phyloP scores from a whole-genome alignment of 495 filamentous ascomycete species.

The Beverwykella pulmonaria region DNA sequence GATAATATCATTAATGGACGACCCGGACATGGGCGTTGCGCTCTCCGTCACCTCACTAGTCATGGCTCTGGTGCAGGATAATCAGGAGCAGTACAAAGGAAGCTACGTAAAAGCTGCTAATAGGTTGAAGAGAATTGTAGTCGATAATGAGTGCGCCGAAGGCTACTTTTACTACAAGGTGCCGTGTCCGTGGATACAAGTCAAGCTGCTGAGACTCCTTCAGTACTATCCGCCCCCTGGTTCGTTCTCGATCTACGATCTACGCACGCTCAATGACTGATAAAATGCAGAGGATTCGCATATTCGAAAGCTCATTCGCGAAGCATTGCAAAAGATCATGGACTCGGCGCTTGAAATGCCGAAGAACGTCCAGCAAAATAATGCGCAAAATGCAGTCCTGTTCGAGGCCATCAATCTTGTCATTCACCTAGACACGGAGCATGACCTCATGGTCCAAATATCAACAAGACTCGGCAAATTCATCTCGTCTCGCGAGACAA shows the following conservation, averaged over 20 bases:
- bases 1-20: slow-evolving; percentile 98
- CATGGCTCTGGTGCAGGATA: slow-evolving; percentile 93
- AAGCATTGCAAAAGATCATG: slow-evolving; percentile 87
- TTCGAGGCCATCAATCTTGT: slow-evolving; percentile 99
- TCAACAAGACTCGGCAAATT: slow-evolving; percentile 93
- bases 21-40: slow-evolving; percentile 90
- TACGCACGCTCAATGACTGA: too few relatives aligned
- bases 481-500: slow-evolving; percentile 95
- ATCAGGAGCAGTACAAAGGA: slow-evolving; percentile 89
- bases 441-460: slow-evolving; percentile 93
- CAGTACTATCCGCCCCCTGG: slow-evolving; percentile 97
- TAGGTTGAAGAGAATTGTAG: slow-evolving; percentile 81
- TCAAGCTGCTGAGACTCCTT: slow-evolving; percentile 85
- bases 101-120: slow-evolving; percentile 91
- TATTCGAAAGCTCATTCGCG: slow-evolving; percentile 86
- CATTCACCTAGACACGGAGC: slow-evolving; percentile 98
- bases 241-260: slow-evolving; percentile 53
- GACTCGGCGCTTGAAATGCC: slow-evolving; percentile 88
- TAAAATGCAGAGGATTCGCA: slow-evolving; percentile 77
- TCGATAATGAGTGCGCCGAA: slow-evolving; percentile 81
- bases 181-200: slow-evolving; percentile 97
- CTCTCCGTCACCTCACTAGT: slow-evolving; percentile 95
- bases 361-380: slow-evolving; percentile 99
- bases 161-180: slow-evolving; percentile 99
- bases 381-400: slow-evolving; percentile 96